Percentiles rank a stretch among this genome's conserved stretches.
phyloP scores from a whole-genome alignment of 2,329 filamentous ascomycete genomes.

The Botrytis fabae region DNA sequence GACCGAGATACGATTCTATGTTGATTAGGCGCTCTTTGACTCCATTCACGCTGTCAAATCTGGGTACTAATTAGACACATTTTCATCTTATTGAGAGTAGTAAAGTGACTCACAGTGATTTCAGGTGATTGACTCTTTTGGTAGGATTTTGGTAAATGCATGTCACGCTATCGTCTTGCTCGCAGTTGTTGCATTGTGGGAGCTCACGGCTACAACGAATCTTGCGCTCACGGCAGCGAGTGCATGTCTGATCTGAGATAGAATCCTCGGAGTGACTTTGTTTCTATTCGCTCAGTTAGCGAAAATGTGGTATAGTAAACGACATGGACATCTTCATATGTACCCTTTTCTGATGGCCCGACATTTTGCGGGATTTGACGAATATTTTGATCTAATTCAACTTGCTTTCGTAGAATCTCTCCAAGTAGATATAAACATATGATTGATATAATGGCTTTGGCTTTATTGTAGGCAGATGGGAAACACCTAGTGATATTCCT shows the following conservation, averaged over 20 bases:
- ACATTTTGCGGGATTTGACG: neutral
- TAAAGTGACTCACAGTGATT: conserved; percentile 17
- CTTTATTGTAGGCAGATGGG: neutral
- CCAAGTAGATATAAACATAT: neutral
- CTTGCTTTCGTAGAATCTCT: neutral
- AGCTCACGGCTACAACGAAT: conserved; percentile 19
- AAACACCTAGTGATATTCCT: neutral
- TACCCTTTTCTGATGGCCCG: neutral
- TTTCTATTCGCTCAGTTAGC: neutral
- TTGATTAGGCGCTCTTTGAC: conserved; percentile 17
- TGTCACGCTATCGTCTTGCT: conserved; percentile 23
- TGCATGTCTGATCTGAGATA: conserved; percentile 9
- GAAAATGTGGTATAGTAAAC: neutral
- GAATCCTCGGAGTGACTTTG: neutral
- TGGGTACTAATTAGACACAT: neutral
- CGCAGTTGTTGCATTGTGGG: conserved; percentile 22
- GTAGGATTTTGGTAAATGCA: conserved; percentile 24
- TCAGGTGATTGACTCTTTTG: conserved; percentile 24
- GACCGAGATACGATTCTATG: conserved; percentile 22
- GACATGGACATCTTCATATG: neutral
- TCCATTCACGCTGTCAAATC: conserved; percentile 21
- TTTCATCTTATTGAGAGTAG: neutral
- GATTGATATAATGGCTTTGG: neutral
- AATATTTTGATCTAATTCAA: neutral
- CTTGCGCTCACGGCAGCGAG: conserved; percentile 22